Percentiles rank a stretch among this genome's conserved stretches.
Conservation (phyloP, 192 early-diverging fungal species). For the Backusella circina region DNA sequence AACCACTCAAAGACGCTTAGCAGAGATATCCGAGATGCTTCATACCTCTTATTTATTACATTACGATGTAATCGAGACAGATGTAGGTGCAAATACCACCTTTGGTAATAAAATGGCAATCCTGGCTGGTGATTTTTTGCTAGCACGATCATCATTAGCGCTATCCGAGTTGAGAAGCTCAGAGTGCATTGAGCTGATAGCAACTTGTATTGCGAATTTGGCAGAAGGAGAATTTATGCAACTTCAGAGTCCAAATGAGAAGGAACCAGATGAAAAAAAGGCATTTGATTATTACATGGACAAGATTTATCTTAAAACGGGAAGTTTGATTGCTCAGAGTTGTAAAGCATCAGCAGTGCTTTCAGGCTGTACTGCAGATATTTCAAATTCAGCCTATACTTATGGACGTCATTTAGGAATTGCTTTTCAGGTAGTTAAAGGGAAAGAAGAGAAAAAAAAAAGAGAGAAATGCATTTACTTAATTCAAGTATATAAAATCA, state of each 20-base stretch:
- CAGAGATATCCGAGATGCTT: slow-evolving; percentile 99
- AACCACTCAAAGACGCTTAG: slow-evolving; percentile 86
- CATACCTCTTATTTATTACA: slow-evolving; percentile 95
- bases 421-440: slow-evolving; percentile 78
- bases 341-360: slow-evolving; percentile 84
- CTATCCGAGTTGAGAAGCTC: slow-evolving; percentile 82
- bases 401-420: slow-evolving; percentile 88
- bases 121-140: slow-evolving; percentile 88
- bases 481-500: neutral
- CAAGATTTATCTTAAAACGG: slow-evolving; percentile 96
- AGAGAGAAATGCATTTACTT: neutral
- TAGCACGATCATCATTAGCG: slow-evolving; percentile 89
- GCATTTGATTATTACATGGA: slow-evolving; percentile 92
- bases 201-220: slow-evolving; percentile 87
- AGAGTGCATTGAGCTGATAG: slow-evolving; percentile 91
- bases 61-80: slow-evolving; percentile 86
- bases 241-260: slow-evolving; percentile 65
- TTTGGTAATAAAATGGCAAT: slow-evolving; percentile 99
- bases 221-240: slow-evolving; percentile 99
- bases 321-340: slow-evolving; percentile 89
- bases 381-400: slow-evolving; percentile 73
- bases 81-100: slow-evolving; percentile 71
- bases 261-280: slow-evolving; percentile 32
- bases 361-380: slow-evolving; percentile 67
- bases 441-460: neutral